A percentile compares a stretch with the other conserved stretches of the same genome.
phyloP scores from a whole-genome alignment of 345 rosid genomes.

The Aquilaria sinensis region DNA sequence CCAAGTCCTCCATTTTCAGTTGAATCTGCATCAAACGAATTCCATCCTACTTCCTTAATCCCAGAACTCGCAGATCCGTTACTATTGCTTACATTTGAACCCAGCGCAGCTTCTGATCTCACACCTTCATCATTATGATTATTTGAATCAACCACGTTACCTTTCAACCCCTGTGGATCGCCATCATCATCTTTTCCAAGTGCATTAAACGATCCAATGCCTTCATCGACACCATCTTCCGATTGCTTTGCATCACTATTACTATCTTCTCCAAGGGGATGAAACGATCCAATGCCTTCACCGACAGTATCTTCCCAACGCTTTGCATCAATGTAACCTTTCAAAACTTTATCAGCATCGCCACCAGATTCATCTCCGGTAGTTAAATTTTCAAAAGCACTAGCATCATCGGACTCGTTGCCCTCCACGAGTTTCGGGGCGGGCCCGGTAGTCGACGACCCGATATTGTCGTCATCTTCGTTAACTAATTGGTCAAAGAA shows the following conservation, averaged over 20 bases:
- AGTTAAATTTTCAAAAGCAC: slow-evolving; percentile 55
- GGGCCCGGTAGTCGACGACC: slow-evolving; percentile 19
- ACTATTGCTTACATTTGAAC: slow-evolving; percentile 15
- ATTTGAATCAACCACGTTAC: background rate
- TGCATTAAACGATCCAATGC: slow-evolving; percentile 5
- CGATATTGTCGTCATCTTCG: slow-evolving; percentile 30
- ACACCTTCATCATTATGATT: slow-evolving; percentile 8
- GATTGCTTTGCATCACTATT: slow-evolving; percentile 9
- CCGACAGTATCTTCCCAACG: slow-evolving; percentile 13
- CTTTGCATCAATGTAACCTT: slow-evolving; percentile 12
- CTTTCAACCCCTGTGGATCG: slow-evolving; percentile 5
- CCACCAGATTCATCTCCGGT: slow-evolving; percentile 22
- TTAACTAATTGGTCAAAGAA: slow-evolving; percentile 92
- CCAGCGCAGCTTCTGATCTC: slow-evolving; percentile 29
- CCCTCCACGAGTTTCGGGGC: slow-evolving; percentile 24
- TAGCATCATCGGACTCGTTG: slow-evolving; percentile 42
- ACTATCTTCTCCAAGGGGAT: background rate
- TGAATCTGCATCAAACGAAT: slow-evolving; percentile 59
- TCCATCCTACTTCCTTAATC: slow-evolving; percentile 85
- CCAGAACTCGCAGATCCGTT: slow-evolving; percentile 35
- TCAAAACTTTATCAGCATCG: slow-evolving; percentile 9
- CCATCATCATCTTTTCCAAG: slow-evolving; percentile 3
- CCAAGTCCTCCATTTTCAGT: slow-evolving; percentile 34
- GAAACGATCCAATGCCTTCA: slow-evolving; percentile 11
- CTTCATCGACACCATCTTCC: slow-evolving; percentile 3